Conservation (phyloP, 1,139 yeast species). For the Nakaseomyces delphensis region DNA sequence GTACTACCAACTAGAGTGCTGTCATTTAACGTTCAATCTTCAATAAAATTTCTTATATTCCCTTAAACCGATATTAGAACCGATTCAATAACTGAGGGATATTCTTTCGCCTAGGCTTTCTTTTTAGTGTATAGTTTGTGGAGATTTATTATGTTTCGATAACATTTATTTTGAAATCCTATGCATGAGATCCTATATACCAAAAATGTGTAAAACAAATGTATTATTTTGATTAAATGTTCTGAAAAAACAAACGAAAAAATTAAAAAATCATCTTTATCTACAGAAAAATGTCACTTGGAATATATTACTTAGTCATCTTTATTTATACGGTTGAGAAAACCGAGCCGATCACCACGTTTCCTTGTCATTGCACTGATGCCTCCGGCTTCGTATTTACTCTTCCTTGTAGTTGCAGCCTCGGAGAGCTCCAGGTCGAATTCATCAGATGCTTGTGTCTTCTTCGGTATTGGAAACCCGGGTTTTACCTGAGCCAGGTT, state of each 20-base stretch:
- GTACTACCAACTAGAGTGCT: slow-evolving; percentile 7
- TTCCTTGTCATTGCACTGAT: slow-evolving; percentile 41
- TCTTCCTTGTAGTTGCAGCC: slow-evolving; percentile 35
- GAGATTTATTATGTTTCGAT: neutral
- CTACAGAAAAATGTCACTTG: neutral
- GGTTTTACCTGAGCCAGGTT: slow-evolving; percentile 36
- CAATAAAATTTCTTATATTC: neutral
- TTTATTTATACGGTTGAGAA: slow-evolving; percentile 27
- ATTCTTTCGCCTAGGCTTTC: neutral
- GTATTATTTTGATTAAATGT: neutral
- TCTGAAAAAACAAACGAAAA: neutral
- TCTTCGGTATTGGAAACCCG: slow-evolving; percentile 35
- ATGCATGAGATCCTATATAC: too few relatives aligned
- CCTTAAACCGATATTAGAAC: too few relatives aligned
- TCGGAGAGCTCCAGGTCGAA: slow-evolving; percentile 10
- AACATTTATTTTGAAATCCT: too few relatives aligned
- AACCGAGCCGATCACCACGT: slow-evolving; percentile 33
- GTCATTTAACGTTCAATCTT: neutral
- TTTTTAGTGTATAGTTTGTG: neutral
- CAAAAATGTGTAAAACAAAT: too few relatives aligned
- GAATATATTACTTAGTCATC: slow-evolving; percentile 3
- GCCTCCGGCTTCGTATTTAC: slow-evolving; percentile 61
- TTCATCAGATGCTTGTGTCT: slow-evolving; percentile 14
- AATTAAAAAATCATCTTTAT: neutral
- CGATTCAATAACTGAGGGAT: too few relatives aligned